A percentile compares a stretch with the other conserved stretches of the same genome.
These are phyloP conservation scores for Aspergillus texensis DNA, from an alignment of 2,329 filamentous ascomycete species.

Conservation along the genomic window DNA sequence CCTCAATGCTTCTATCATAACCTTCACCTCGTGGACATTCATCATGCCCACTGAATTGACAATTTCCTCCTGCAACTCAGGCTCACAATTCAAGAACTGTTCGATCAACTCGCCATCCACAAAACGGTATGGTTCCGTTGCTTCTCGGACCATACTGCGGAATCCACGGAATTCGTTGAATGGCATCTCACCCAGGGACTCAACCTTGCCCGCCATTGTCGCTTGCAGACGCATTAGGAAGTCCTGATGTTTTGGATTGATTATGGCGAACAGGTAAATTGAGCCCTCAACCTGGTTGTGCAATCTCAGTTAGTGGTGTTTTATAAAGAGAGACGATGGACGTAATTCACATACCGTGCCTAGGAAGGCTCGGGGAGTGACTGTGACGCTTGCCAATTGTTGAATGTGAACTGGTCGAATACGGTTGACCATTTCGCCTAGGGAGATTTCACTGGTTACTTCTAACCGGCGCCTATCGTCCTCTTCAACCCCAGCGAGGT, in stretches of 20 bases:
- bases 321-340: neutral
- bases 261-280: conserved; percentile 85
- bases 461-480: conserved; percentile 73
- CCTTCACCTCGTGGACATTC: conserved; percentile 63
- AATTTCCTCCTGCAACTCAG: conserved; percentile 58
- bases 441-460: conserved; percentile 75
- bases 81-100: conserved; percentile 72
- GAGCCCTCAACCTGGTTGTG: conserved; percentile 75
- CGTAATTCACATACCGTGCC: conserved; percentile 68
- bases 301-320: neutral
- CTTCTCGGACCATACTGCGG: conserved; percentile 69
- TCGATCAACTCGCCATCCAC: conserved; percentile 92
- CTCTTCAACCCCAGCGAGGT: conserved; percentile 70
- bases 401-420: conserved; percentile 75
- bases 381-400: conserved; percentile 64
- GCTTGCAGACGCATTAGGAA: conserved; percentile 80
- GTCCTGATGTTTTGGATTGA: conserved; percentile 72
- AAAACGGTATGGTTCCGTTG: conserved; percentile 79
- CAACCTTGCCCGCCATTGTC: conserved; percentile 67
- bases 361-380: conserved; percentile 82
- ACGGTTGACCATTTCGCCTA: conserved; percentile 92
- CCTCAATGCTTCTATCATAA: conserved; percentile 60
- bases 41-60: conserved; percentile 54
- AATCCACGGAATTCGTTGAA: conserved; percentile 85
- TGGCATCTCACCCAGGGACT: conserved; percentile 70